A percentile compares a stretch with the other conserved stretches of the same genome.
Conservation (phyloP, 768 basidiomycete species). For the Termitomyces bulborhizus region DNA sequence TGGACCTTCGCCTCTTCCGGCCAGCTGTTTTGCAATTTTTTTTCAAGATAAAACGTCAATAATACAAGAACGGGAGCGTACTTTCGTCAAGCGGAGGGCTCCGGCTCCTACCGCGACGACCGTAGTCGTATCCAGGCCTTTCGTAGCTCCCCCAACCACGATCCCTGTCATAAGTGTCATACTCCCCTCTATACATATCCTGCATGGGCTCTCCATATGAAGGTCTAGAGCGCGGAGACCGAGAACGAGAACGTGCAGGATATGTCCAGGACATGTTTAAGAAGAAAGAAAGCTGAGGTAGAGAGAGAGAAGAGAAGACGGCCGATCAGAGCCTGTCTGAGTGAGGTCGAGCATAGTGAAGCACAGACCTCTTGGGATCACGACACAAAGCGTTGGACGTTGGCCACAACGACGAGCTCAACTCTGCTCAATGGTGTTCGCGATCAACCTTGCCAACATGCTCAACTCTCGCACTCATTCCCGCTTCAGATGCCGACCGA, state of each 20-base stretch:
- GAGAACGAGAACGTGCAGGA: constrained; percentile 80
- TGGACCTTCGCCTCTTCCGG: constrained; percentile 75
- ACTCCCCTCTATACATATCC: constrained; percentile 58
- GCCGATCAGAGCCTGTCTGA: constrained; percentile 69
- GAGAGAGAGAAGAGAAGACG: constrained; percentile 53
- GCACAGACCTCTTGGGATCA: constrained; percentile 87
- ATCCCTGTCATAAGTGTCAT: constrained; percentile 72
- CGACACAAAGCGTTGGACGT: constrained; percentile 42
- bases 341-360: constrained; percentile 85
- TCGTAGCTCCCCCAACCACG: constrained; percentile 68
- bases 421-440: constrained; percentile 46
- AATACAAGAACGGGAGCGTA: constrained; percentile 16
- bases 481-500: constrained; percentile 37
- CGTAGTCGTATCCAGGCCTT: constrained; percentile 60
- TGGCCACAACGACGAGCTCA: constrained; percentile 37
- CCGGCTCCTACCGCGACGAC: constrained; percentile 68
- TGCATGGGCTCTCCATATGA: constrained; percentile 50
- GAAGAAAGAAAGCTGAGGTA: constrained; percentile 46
- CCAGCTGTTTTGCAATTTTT: constrained; percentile 31
- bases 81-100: constrained; percentile 71
- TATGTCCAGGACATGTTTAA: constrained; percentile 82
- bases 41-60: constrained; percentile 10
- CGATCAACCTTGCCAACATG: constrained; percentile 40
- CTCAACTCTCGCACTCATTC: constrained; percentile 15
- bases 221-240: constrained; percentile 63